Conservation (phyloP, 345 rosid genomes). For the Aegle marmelos region DNA sequence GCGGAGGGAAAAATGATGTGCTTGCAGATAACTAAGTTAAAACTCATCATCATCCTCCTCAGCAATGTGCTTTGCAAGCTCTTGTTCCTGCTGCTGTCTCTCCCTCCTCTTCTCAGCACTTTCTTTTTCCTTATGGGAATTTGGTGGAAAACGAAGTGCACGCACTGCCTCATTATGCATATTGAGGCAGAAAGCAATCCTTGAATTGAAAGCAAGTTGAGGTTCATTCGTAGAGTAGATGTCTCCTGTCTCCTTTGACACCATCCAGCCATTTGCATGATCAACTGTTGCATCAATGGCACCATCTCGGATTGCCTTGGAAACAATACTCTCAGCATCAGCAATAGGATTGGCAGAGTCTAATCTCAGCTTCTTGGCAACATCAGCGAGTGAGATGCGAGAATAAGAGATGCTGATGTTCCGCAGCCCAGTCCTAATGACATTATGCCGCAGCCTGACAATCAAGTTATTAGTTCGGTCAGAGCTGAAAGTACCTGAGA, state of each 20-base stretch:
- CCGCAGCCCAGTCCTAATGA: constrained; percentile 55
- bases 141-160: constrained; percentile 56
- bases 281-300: constrained; percentile 55
- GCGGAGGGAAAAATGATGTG: not conserved
- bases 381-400: constrained; percentile 50
- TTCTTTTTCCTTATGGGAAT: constrained; percentile 59
- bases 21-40: constrained; percentile 8
- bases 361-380: constrained; percentile 53
- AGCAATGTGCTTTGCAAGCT: constrained; percentile 59
- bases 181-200: constrained; percentile 59
- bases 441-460: constrained; percentile 52
- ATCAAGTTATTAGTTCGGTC: constrained; percentile 47
- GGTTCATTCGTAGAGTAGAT: constrained; percentile 61
- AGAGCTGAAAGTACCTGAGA: constrained; percentile 37
- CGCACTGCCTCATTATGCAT: constrained; percentile 65
- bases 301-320: constrained; percentile 59
- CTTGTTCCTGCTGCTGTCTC: constrained; percentile 56
- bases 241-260: constrained; percentile 58
- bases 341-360: constrained; percentile 49
- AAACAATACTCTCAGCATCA: constrained; percentile 60
- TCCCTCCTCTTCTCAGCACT: constrained; percentile 58
- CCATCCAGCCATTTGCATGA: constrained; percentile 54
- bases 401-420: constrained; percentile 60
- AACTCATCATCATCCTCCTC: constrained; percentile 62
- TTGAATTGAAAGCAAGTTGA: constrained; percentile 49